Evolutionary conservation across 768 basidiomycete species (phyloP).

Genomic region (Lactarius sanguifluus): DNA sequence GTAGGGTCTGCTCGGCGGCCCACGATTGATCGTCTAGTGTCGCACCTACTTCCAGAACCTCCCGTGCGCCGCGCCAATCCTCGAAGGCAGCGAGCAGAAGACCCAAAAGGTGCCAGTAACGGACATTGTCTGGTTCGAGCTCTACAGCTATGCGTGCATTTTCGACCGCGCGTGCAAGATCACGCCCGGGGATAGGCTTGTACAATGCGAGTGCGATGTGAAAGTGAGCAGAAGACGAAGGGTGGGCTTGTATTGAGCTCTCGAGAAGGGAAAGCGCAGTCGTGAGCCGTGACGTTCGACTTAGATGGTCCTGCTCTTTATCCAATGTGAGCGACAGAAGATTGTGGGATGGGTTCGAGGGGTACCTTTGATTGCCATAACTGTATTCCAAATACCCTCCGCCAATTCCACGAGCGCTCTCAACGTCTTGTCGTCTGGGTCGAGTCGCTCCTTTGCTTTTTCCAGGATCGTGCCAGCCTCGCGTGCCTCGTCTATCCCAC

Average conservation of each 20-base stretch:
- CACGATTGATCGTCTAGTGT: conserved; percentile 46
- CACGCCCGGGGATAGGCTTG: conserved; percentile 60
- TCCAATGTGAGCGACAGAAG: not conserved
- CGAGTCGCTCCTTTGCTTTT: conserved; percentile 57
- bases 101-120: conserved; percentile 91
- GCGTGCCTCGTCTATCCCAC: conserved; percentile 54
- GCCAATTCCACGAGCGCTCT: conserved; percentile 61
- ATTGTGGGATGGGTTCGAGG: not conserved
- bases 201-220: conserved; percentile 78
- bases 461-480: conserved; percentile 63
- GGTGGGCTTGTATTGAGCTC: conserved; percentile 46
- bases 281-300: conserved; percentile 57
- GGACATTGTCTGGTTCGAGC: conserved; percentile 55
- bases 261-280: conserved; percentile 54
- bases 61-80: conserved; percentile 75
- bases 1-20: conserved; percentile 30
- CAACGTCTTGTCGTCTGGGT: conserved; percentile 49
- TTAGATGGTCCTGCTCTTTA: conserved; percentile 64
- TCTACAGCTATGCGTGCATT: conserved; percentile 75
- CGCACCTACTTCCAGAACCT: conserved; percentile 77
- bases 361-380: conserved; percentile 70
- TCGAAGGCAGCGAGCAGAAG: conserved; percentile 75
- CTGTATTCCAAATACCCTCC: conserved; percentile 69
- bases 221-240: conserved; percentile 63
- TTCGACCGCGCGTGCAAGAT: conserved; percentile 65